These are phyloP conservation scores for Botrytis cinerea DNA, from an alignment of 2,329 filamentous ascomycete genomes.

Conservation along the genomic window DNA sequence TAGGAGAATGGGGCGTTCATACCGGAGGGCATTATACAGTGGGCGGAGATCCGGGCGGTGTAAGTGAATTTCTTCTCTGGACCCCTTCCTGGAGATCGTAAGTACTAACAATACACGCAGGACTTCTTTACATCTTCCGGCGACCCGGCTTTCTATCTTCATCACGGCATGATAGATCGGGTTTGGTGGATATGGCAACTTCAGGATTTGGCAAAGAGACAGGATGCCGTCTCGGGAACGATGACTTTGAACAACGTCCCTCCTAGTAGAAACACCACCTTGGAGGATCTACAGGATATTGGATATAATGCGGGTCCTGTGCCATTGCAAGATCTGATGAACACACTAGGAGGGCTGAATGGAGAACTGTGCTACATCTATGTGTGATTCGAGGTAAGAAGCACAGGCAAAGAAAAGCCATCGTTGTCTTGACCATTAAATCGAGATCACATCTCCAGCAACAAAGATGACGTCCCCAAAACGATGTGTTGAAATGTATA, in stretches of 20 bases:
- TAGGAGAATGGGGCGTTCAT: slow-evolving; percentile 44
- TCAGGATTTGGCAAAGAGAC: slow-evolving; percentile 44
- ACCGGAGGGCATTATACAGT: slow-evolving; percentile 46
- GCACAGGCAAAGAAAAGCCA: background rate
- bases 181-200: slow-evolving; percentile 53
- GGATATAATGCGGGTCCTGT: slow-evolving; percentile 31
- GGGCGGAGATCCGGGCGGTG: slow-evolving; percentile 48
- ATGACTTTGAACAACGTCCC: slow-evolving; percentile 46
- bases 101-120: slow-evolving; percentile 13
- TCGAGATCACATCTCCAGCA: background rate
- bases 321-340: slow-evolving; percentile 44
- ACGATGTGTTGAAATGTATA: background rate
- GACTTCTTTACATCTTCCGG: slow-evolving; percentile 48
- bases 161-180: slow-evolving; percentile 50
- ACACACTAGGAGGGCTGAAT: slow-evolving; percentile 45
- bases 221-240: slow-evolving; percentile 40
- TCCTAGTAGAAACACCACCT: slow-evolving; percentile 45
- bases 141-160: slow-evolving; percentile 50
- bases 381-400: slow-evolving; percentile 32
- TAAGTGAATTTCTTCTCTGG: slow-evolving; percentile 30
- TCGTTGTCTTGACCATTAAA: background rate
- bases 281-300: slow-evolving; percentile 43
- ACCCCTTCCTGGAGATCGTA: background rate
- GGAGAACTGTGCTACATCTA: slow-evolving; percentile 49
- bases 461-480: background rate